These are phyloP conservation scores for Ophiosphaerella narmari DNA, from an alignment of 2,329 filamentous ascomycete genomes.

Conservation along the genomic window DNA sequence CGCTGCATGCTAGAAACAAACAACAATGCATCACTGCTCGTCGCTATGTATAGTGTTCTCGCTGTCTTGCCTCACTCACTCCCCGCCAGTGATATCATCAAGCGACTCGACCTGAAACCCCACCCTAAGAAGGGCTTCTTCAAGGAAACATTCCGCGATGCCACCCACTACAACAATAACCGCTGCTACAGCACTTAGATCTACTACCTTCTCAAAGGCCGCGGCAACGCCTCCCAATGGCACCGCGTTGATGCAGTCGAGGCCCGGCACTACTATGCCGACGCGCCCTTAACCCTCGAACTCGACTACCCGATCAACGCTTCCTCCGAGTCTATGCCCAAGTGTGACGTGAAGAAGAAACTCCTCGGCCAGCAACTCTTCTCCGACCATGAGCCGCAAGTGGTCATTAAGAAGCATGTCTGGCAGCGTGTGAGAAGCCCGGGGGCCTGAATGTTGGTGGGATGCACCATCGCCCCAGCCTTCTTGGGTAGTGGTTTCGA, in stretches of 20 bases:
- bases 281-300: constrained; percentile 55
- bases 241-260: constrained; percentile 57
- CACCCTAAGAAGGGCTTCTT: constrained; percentile 58
- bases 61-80: not conserved
- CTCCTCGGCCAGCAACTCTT: constrained; percentile 54
- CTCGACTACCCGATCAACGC: constrained; percentile 42
- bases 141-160: constrained; percentile 54
- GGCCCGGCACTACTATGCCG: constrained; percentile 61
- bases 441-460: constrained; percentile 58
- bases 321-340: not conserved
- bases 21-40: not conserved
- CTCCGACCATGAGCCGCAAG: constrained; percentile 51
- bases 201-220: constrained; percentile 58
- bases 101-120: constrained; percentile 49
- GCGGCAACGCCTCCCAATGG: constrained; percentile 52
- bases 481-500: constrained; percentile 26
- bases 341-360: not conserved
- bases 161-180: constrained; percentile 25
- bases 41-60: not conserved
- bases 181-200: constrained; percentile 57
- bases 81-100: constrained; percentile 48
- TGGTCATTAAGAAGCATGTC: constrained; percentile 46
- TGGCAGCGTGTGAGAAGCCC: constrained; percentile 56
- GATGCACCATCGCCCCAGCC: constrained; percentile 30
- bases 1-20: not conserved